Conservation (phyloP, 768 basidiomycete genomes). For the Psilocybe azurescens region DNA sequence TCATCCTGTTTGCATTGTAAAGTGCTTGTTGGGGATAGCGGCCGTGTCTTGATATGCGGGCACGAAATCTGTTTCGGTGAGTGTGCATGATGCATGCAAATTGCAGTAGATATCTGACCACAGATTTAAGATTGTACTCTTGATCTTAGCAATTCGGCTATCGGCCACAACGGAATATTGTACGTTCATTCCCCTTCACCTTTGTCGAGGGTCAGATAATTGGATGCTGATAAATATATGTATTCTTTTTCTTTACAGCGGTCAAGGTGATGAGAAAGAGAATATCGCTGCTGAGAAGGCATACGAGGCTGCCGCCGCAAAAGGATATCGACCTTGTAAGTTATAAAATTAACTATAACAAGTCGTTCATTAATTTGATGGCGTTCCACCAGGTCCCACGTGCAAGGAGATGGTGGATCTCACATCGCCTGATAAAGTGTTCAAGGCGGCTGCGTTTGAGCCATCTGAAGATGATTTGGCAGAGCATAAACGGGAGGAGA, state of each 20-base stretch:
- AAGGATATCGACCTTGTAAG: conserved; percentile 65
- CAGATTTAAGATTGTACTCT: conserved; percentile 54
- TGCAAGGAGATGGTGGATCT: conserved; percentile 73
- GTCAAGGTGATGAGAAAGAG: conserved; percentile 58
- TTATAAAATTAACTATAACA: conserved; percentile 1
- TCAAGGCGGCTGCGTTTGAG: conserved; percentile 70
- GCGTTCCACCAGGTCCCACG: conserved; percentile 52
- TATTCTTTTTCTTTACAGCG: conserved; percentile 37
- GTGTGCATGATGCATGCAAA: conserved; percentile 11
- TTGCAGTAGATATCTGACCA: neutral
- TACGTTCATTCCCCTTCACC: conserved; percentile 32
- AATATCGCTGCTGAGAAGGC: conserved; percentile 59
- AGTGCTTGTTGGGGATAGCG: conserved; percentile 56
- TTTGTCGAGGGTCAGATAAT: neutral
- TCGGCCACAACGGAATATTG: conserved; percentile 66
- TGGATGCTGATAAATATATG: neutral
- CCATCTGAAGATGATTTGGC: conserved; percentile 64
- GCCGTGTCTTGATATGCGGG: conserved; percentile 66
- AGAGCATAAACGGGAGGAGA: conserved; percentile 39
- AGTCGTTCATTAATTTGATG: neutral
- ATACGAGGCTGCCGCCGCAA: conserved; percentile 60
- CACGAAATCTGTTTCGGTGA: conserved; percentile 70
- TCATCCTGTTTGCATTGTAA: neutral
- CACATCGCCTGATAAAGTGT: conserved; percentile 49
- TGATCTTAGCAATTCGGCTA: conserved; percentile 54